Evolutionary conservation across 2,329 filamentous ascomycete species (phyloP), one percentile per base, ranked within the genome.

Genomic region (Exserohilum turcica): DNA sequence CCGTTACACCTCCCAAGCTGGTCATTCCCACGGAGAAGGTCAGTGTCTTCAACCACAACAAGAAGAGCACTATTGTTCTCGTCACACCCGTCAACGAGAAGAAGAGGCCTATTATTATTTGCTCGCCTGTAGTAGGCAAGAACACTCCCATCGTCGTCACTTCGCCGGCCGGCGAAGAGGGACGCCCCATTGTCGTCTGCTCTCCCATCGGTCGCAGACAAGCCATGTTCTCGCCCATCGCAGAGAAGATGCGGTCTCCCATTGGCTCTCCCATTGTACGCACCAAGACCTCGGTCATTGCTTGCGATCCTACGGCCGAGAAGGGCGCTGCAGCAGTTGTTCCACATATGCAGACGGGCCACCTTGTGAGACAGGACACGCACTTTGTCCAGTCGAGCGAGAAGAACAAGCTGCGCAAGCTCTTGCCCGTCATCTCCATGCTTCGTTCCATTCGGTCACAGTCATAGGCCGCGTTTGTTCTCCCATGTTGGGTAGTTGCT

Each of bases 51-150:
- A 53, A 66, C 39, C 49, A 61, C 40, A 57, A 58, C 49, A 65
- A 65, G 52, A 60, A 63, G 48, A 59, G 61, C 12, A 54, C 59
- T 2, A 61, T 66, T 16, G 47, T 65, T 18, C 56, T 66, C 8
- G 55, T 65, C 3, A 62, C 62, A 12, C 61, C 61, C 5, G 45
- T 66, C 52, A 54, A 50, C 32, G 62, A 66, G 45, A 63, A 58
- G 54, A 57, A 60, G 52, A 52, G 45, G n/a, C 63, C 63, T 1
- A 60, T 66, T n/a, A 51, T 66, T 42, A 66, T 66, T 38, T 63
- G 60, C 51, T 65, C 63, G 15, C 60, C 63, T 4, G 57, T 65
- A 5, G 63, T 65, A 21, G 63, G 63, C 52, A 60, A 61, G 54
- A 65, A 63, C 46, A 59, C 43, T 8, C 56, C 63, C 6, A 61